A percentile compares a stretch with the other conserved stretches of the same genome.
Conservation (phyloP, 805 yeast genomes). For the Komagataella pseudopastoris region DNA sequence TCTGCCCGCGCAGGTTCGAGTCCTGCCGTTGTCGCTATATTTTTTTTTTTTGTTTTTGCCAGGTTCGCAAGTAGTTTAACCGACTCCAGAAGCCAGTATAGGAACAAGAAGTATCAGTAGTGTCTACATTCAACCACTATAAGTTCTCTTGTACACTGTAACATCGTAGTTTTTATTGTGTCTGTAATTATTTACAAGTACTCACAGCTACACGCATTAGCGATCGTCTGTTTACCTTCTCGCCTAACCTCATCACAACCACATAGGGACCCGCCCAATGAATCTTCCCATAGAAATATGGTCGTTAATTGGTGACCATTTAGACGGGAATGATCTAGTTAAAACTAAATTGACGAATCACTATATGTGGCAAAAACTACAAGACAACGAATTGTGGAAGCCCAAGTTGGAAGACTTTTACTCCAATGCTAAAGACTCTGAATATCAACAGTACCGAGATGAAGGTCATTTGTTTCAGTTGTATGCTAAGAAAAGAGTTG, state of each 20-base stretch:
- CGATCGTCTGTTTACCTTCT: not conserved
- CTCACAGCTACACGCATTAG: not conserved
- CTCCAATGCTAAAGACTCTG: not conserved
- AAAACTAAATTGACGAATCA: not conserved
- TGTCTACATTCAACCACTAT: not conserved
- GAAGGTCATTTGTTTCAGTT: not conserved
- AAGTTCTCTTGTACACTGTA: not conserved
- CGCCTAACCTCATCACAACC: not conserved
- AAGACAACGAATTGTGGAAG: not conserved
- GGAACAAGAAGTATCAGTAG: not conserved
- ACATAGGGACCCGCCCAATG: not conserved
- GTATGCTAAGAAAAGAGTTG: not conserved
- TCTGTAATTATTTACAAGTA: too few species aligned
- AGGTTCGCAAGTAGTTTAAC: too few species aligned
- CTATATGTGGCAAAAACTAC: not conserved
- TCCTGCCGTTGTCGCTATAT: constrained; percentile 54
- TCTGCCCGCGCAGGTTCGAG: constrained; percentile 54
- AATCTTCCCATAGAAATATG: constrained; percentile 1
- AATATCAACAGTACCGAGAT: not conserved
- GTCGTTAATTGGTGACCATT: not conserved
- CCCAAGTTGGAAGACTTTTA: not conserved
- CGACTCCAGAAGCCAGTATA: not conserved
- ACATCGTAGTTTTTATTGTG: not conserved
- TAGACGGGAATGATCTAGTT: not conserved
- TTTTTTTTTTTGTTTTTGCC: not conserved